Evolutionary conservation across 2,329 filamentous ascomycete species (phyloP).

Genomic region (Zarea fungicola): DNA sequence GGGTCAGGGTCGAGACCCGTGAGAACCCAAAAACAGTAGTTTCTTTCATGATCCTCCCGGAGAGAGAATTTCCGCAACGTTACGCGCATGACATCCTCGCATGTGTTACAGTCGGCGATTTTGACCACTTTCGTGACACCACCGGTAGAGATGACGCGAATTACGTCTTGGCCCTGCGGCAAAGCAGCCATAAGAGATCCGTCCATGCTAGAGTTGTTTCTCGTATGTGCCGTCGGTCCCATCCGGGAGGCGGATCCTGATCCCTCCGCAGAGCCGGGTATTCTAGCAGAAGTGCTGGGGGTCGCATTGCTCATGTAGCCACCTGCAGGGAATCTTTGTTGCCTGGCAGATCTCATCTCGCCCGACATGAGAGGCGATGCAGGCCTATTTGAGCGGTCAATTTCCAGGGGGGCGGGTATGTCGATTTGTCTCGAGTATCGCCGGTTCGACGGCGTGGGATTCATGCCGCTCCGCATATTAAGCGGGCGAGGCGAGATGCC

Average conservation of each 20-base stretch:
- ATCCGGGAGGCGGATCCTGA: conserved; percentile 54
- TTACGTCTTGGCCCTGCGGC: conserved; percentile 80
- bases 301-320: conserved; percentile 44
- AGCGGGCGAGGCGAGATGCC: conserved; percentile 49
- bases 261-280: conserved; percentile 55
- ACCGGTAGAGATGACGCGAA: conserved; percentile 87
- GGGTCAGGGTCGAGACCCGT: conserved; percentile 80
- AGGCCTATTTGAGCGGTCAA: conserved; percentile 20
- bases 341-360: conserved; percentile 49
- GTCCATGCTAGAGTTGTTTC: conserved; percentile 80
- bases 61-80: conserved; percentile 84
- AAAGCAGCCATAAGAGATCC: conserved; percentile 80
- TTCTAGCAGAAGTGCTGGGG: conserved; percentile 47
- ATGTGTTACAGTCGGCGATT: conserved; percentile 83
- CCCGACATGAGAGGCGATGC: conserved; percentile 33
- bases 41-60: conserved; percentile 84
- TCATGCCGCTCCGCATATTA: conserved; percentile 47
- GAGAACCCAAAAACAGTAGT: conserved; percentile 95
- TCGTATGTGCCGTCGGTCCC: conserved; percentile 59
- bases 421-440: conserved; percentile 61
- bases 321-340: conserved; percentile 53
- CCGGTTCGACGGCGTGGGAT: conserved; percentile 41
- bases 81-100: conserved; percentile 87
- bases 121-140: conserved; percentile 92
- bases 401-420: conserved; percentile 36